phyloP scores from a whole-genome alignment of 352 stramenopile species.

The Globisporangium middletonii region DNA sequence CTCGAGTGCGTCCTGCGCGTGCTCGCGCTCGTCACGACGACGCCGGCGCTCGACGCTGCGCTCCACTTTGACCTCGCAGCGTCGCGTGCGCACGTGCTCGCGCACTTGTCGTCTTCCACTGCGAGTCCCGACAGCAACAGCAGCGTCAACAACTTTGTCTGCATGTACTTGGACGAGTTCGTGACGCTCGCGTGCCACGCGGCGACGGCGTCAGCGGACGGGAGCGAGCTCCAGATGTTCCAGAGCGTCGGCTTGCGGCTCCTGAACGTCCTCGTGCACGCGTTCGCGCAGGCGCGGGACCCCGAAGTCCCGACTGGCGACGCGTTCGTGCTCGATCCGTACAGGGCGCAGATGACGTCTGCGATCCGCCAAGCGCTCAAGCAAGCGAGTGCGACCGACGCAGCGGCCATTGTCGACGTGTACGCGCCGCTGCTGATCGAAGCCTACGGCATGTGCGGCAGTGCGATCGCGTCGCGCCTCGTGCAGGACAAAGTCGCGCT shows the following conservation, averaged over 20 bases:
- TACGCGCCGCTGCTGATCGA: slow-evolving; percentile 69
- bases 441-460: slow-evolving; percentile 52
- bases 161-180: slow-evolving; percentile 87
- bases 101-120: slow-evolving; percentile 15
- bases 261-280: slow-evolving; percentile 56
- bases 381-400: slow-evolving; percentile 22
- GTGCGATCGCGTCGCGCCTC: slow-evolving; percentile 41
- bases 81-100: slow-evolving; percentile 40
- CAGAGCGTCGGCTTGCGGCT: slow-evolving; percentile 65
- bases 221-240: slow-evolving; percentile 72
- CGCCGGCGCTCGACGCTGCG: slow-evolving; percentile 12
- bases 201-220: slow-evolving; percentile 58
- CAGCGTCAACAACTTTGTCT: slow-evolving; percentile 54
- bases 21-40: slow-evolving; percentile 48
- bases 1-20: slow-evolving; percentile 73
- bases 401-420: slow-evolving; percentile 26
- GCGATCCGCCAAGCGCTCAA: slow-evolving; percentile 74
- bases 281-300: slow-evolving; percentile 50
- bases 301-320: slow-evolving; percentile 54
- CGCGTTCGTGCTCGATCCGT: slow-evolving; percentile 68
- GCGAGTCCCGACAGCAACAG: slow-evolving; percentile 2
- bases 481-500: slow-evolving; percentile 72
- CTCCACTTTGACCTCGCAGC: slow-evolving; percentile 70
- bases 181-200: slow-evolving; percentile 79
- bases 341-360: slow-evolving; percentile 78